Base-by-base conservation (phyloP, 306 rosid species). In the Macrotyloma uniflorum region DNA sequence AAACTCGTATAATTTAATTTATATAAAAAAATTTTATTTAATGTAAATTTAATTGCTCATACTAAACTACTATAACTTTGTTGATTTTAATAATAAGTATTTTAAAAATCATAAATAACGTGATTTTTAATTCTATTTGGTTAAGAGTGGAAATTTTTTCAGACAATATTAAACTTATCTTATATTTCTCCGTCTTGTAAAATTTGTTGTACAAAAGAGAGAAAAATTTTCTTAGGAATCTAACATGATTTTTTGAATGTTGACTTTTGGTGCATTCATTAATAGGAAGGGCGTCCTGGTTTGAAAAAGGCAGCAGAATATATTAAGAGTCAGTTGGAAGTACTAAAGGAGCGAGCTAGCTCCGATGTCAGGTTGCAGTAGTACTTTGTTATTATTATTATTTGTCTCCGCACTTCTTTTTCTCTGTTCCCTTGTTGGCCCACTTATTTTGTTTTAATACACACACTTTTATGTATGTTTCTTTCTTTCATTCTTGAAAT, bases 271-370 rank as follows among this genome's bases (percentile, higher is more conserved):
- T 88, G 46, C 45, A 69, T 67, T 78, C 65, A 70, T 76, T 81
- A 67, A 78, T 66, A 95, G 99, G 99, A 88, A 86, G 99, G 99
- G 16, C 93, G 97, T 10, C 96, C 97, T 83, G 99, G 99, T 50
- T 83, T 93, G 77, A 90, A 75, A 74, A 83, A 85, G 86, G 99
- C 98, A 67, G 97, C 96, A 70, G 67, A 81, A 2, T 96, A 96
- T 80, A 93, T 96, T 49, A 84, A 71, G 78, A 86, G 85, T 23
- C 96, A 90, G 82, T 77, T 96, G 79, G 96, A 87, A 82, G 66
- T 43, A 81, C 59, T 90, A 58, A 88, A 91, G 88, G 89, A 85
- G 13, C 90, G 96, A 83, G 96, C 93, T 53, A 85, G 79, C 42
- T 72, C 90, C 75, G 85, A 89, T 57, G 10, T 87, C 78, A 91